Evolutionary conservation across 2,329 filamentous ascomycete genomes (phyloP), one percentile per base, ranked within the genome.

Genomic region (Pestalotiopsis sp.): DNA sequence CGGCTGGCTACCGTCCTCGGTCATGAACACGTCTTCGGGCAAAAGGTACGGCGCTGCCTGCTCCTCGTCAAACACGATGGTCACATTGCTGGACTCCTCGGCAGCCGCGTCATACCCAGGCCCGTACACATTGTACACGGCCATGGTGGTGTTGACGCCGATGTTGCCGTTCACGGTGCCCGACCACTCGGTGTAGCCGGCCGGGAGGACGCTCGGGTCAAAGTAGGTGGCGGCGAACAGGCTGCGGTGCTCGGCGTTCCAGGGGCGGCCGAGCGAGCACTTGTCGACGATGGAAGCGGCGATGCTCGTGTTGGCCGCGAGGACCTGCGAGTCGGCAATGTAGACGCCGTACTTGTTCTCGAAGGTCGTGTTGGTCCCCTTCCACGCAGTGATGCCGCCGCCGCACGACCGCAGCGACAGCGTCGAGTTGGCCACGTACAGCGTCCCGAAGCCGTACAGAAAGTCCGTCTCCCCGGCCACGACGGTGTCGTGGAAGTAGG

Each of bases 371-470:
- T 91, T 91, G 0, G 86, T 78, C 3, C 82, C 89, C 74, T 92
- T 92, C 90, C 90, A 92, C 0, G 90, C 90, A 0, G 89, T 91
- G 67, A 92, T 88, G 14, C 90, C 90, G n/a, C 90, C 90, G 4
- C 89, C 88, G 72, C 90, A 92, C 72, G 79, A 82, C 11, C 90
- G 86, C 12, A 92, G 82, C 0, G 82, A 80, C 2, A 92, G 78
- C 0, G 81, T 80, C 1, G 85, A 88, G 3, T 83, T 80, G 66
- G 88, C 83, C 58, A 91, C 82, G 83, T 86, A 92, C 4, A 87
- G 83, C 0, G 90, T 92, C 40, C 90, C 90, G 74, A 91, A 91
- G 12, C 89, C 90, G 75, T 91, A 92, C 20, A 92, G 80, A 79
- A 92, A 92, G 73, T 92, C 91, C 0, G 89, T 91, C 74, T 92